Evolutionary conservation across 177 flowering plant species (phyloP), one percentile per base, ranked within the genome.

Genomic region (Vitis hybrid): DNA sequence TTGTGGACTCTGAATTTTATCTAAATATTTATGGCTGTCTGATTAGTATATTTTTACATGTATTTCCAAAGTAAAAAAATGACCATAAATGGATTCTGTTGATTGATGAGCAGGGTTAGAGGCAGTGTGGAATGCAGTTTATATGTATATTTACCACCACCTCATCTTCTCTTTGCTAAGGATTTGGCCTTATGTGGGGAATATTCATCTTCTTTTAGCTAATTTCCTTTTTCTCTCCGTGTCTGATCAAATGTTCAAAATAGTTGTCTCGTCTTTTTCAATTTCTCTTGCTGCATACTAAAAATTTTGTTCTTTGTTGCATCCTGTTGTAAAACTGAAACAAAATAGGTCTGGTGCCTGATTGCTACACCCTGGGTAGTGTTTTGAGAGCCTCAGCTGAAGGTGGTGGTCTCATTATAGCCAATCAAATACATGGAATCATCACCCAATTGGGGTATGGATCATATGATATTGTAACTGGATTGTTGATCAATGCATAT

Each of bases 401-500:
- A 60, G 50, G 70, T 63, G 67, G 46, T 49, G 61, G 60, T 59
- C 74, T 83, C 27, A 3, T n/a, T 6, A 79, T 72, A 68, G 82
- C 84, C 49, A 64, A 58, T 52, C 85, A 79, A 71, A 61, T 84
- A 59, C 97, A 91, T 74, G 88, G 81, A 24, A 63, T 80, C 9
- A 74, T 87, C 30, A 27, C 77, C 58, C 76, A 70, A 65, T 61
- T 80, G 63, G 92, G 94, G 68, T 85, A 84, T 76, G 80, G 51
- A 74, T 78, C 81, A 49, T 60, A 77, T 69, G 69, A 59, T 61
- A 30, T 64, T 62, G 76, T 91, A 69, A 70, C 58, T 65, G 90
- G 92, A 48, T 78, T 88, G 4, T 78, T 91, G 15, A 68, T 91
- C 68, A 83, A 90, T 76, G 85, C 90, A 53, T 88, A 91, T 71